Evolutionary conservation across 495 filamentous ascomycete species (phyloP).

Genomic region (Rostrohypoxylon terebratum): DNA sequence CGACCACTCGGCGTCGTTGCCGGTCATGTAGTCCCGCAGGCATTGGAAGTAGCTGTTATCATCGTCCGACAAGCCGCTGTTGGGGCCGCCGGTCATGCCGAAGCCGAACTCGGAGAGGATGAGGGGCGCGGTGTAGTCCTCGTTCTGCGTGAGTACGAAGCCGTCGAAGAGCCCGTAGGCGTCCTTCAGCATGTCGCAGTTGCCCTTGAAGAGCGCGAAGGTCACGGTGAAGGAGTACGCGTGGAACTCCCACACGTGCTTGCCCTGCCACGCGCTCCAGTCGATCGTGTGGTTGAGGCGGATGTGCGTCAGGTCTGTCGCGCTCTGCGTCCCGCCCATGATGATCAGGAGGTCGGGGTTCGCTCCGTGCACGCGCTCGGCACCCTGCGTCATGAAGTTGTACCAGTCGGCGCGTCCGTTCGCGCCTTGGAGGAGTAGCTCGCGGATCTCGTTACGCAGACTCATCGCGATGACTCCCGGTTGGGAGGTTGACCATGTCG

Average conservation of each 20-base stretch:
- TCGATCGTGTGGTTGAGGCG: constrained; percentile 52
- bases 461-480: constrained; percentile 60
- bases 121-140: constrained; percentile 59
- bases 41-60: constrained; percentile 57
- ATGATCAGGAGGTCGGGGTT: constrained; percentile 59
- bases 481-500: constrained; percentile 53
- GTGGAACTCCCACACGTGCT: constrained; percentile 66
- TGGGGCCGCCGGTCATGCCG: constrained; percentile 56
- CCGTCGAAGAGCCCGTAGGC: constrained; percentile 55
- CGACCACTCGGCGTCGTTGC: constrained; percentile 64
- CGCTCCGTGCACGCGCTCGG: constrained; percentile 54
- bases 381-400: constrained; percentile 55
- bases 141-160: constrained; percentile 59
- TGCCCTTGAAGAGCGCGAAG: constrained; percentile 51
- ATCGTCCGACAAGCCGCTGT: constrained; percentile 50
- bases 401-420: constrained; percentile 61
- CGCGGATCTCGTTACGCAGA: constrained; percentile 64
- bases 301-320: constrained; percentile 60
- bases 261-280: constrained; percentile 54
- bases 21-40: constrained; percentile 56
- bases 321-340: constrained; percentile 59
- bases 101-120: constrained; percentile 64
- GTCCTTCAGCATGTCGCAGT: constrained; percentile 55
- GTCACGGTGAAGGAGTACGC: constrained; percentile 63
- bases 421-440: constrained; percentile 55